Evolutionary conservation across 1,284 basidiomycete genomes (phyloP).

Genomic region (Austroboletus novae-zelandiae): DNA sequence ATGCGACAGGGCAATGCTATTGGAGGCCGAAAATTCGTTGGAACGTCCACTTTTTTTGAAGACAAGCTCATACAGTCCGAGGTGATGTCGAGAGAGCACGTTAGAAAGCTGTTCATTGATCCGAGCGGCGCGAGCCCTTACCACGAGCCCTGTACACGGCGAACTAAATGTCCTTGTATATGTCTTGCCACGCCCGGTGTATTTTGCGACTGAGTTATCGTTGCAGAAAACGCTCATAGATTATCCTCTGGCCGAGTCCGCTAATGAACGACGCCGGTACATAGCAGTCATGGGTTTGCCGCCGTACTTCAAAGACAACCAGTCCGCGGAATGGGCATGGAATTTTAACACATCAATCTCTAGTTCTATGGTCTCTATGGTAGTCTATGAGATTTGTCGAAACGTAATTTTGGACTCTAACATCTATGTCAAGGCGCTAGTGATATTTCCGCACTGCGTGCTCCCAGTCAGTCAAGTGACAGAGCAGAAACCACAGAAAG

Average conservation of each 20-base stretch:
- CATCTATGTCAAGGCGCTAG: not conserved
- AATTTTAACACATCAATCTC: not conserved
- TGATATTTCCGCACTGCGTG: conserved; percentile 15
- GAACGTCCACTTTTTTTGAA: not conserved
- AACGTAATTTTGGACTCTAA: not conserved
- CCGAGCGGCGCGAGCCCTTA: too few species aligned
- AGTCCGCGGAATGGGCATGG: not conserved
- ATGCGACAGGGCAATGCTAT: not conserved
- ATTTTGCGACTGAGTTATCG: not conserved
- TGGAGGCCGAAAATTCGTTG: conserved; percentile 1
- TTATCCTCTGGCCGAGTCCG: too few species aligned
- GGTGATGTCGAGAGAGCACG: not conserved
- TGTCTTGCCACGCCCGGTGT: not conserved
- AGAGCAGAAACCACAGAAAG: not conserved
- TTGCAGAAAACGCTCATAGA: too few species aligned
- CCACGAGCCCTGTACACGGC: not conserved
- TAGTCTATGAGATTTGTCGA: not conserved
- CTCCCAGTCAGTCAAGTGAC: not conserved
- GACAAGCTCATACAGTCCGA: not conserved
- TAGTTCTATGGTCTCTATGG: conserved; percentile 6
- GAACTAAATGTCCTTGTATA: not conserved
- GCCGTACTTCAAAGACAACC: too few species aligned
- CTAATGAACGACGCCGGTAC: too few species aligned
- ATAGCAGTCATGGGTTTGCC: too few species aligned
- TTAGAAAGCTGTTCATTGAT: not conserved